Evolutionary conservation across 2,329 filamentous ascomycete species (phyloP), one percentile per base, ranked within the genome.

Genomic region (Cladosporium sp.): DNA sequence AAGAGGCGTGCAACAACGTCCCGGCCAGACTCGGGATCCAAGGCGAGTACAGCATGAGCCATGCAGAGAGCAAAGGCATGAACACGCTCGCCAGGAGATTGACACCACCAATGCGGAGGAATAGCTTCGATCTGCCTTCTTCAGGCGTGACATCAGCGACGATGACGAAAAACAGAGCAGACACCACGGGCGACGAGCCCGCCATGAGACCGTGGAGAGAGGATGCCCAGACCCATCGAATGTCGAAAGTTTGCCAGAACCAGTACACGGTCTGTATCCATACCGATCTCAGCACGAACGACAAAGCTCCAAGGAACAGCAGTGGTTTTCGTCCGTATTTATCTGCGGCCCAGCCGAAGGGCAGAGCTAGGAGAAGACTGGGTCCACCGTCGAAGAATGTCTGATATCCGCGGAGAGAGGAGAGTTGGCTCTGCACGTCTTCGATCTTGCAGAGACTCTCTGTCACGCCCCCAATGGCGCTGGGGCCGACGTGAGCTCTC

Each of bases 401-500:
- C 38, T 66, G 58, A 70, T 75, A 77, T 1, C 77, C 78, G 36
- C 70, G 68, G 15, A 82, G 64, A 68, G 75, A 73, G 11, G 79
- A 77, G 38, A 83, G 66, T 17, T 72, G 69, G 20, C 72, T 69
- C 56, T 82, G 79, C 1, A 83, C 76, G 2, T 67, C 62, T 0
- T 68, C 60, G 3, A 63, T 61, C 58, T 82, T 82, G 66, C 80
- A 82, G 5, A 60, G 60, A 15, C 67, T 60, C 50, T 79, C 76
- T 2, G 64, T 64, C 45, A 59, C 64, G 7, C 64, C 64, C 7
- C 64, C 54, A 3, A 68, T 59, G 2, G 65, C 64, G 45, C 59
- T 39, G 53, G 65, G 63, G 7, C 61, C 60, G 8, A 65, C 57
- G 19, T 47, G 51, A 7, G 51, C 54, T 47, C 62, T 54, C 13